Conservation (phyloP, 1,139 yeast genomes). For the Meyerozyma athensensis region DNA sequence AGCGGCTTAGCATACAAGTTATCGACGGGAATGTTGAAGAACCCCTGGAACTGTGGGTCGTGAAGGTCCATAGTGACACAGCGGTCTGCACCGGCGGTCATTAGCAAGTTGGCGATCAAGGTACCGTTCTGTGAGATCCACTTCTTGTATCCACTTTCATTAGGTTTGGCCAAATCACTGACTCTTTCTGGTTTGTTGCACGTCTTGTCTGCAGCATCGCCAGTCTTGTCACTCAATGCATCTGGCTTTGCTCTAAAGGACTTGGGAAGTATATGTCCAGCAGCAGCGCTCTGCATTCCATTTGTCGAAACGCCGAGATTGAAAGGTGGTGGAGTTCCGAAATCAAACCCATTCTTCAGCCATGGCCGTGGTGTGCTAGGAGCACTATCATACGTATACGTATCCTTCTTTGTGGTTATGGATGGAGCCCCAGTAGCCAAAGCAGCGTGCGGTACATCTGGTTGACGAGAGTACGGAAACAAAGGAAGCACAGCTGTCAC, state of each 20-base stretch:
- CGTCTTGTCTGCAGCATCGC: neutral
- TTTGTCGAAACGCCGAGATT: constrained; percentile 11
- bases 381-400: constrained; percentile 55
- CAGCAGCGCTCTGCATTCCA: constrained; percentile 5
- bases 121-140: constrained; percentile 98
- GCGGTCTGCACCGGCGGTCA: constrained; percentile 95
- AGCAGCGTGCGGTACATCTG: constrained; percentile 88
- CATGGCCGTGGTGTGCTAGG: constrained; percentile 57
- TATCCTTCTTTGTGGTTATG: constrained; percentile 35
- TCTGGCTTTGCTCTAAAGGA: neutral
- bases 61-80: constrained; percentile 97
- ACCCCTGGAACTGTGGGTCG: constrained; percentile 93
- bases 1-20: constrained; percentile 83
- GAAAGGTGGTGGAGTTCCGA: constrained; percentile 13
- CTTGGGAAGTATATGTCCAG: neutral
- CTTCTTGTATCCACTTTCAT: constrained; percentile 69
- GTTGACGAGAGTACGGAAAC: constrained; percentile 95
- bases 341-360: constrained; percentile 16
- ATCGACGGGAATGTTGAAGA: constrained; percentile 89
- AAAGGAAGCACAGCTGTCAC: constrained; percentile 94
- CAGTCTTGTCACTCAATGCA: neutral
- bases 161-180: neutral
- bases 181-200: neutral
- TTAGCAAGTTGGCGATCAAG: constrained; percentile 78
- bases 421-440: constrained; percentile 49